Conservation (phyloP, 2,329 filamentous ascomycete species). For the Ascochyta pisi region DNA sequence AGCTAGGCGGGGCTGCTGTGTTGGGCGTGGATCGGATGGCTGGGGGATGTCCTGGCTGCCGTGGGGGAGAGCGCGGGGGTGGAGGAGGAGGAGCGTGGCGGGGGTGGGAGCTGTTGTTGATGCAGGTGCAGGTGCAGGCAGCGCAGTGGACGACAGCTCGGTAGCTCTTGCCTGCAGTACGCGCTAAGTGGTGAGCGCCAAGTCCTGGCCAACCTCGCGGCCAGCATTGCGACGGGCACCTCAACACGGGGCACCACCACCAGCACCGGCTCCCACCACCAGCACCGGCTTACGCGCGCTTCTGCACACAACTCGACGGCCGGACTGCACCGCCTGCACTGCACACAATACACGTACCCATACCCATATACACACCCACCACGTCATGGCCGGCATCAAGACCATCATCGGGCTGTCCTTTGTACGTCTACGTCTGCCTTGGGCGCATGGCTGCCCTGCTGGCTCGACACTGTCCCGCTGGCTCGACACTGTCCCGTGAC, state of each 20-base stretch:
- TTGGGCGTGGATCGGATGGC: background rate
- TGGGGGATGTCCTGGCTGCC: background rate
- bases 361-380: background rate
- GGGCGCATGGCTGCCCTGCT: slow-evolving; percentile 23
- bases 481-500: background rate
- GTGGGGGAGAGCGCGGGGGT: background rate
- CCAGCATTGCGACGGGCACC: background rate
- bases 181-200: slow-evolving; percentile 24
- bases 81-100: slow-evolving; percentile 6
- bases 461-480: slow-evolving; percentile 4
- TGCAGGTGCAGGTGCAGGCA: slow-evolving; percentile 22
- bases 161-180: slow-evolving; percentile 23
- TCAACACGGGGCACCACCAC: background rate
- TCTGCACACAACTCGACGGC: background rate
- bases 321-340: too few relatives aligned
- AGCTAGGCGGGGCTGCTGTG: slow-evolving; percentile 1
- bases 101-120: slow-evolving; percentile 25
- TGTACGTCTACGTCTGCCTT: slow-evolving; percentile 66
- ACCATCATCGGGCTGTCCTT: slow-evolving; percentile 99
- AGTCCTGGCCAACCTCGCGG: slow-evolving; percentile 12
- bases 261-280: background rate
- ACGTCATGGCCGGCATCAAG: slow-evolving; percentile 84
- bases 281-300: background rate
- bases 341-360: background rate
- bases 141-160: slow-evolving; percentile 34